phyloP scores from a whole-genome alignment of 805 yeast genomes.

The Candida koratica region DNA sequence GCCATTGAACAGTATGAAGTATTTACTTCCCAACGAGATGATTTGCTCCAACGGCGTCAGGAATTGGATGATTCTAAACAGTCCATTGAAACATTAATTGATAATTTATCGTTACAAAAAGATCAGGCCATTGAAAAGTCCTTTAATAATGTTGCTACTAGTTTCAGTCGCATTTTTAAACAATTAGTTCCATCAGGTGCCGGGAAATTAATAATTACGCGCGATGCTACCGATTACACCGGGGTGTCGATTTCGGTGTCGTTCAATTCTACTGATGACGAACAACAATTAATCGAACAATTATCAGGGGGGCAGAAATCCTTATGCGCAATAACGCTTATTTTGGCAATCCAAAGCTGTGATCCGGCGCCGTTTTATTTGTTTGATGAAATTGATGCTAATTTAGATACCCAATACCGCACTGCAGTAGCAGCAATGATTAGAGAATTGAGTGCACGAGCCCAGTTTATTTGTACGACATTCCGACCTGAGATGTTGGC shows the following conservation, averaged over 20 bases:
- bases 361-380: conserved; percentile 97
- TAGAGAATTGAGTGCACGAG: conserved; percentile 55
- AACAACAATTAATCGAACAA: conserved; percentile 84
- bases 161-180: conserved; percentile 72
- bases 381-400: conserved; percentile 96
- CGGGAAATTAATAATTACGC: conserved; percentile 62
- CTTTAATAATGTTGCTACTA: conserved; percentile 68
- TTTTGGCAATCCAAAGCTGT: conserved; percentile 87
- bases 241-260: conserved; percentile 89
- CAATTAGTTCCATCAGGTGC: conserved; percentile 78
- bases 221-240: conserved; percentile 41
- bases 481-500: conserved; percentile 90
- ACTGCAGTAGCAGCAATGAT: conserved; percentile 80
- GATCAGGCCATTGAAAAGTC: conserved; percentile 77
- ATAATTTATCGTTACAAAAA: conserved; percentile 69
- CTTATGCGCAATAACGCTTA: conserved; percentile 90
- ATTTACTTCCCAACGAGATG: conserved; percentile 69
- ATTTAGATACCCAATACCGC: conserved; percentile 87
- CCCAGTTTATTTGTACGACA: conserved; percentile 95
- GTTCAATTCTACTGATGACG: conserved; percentile 80
- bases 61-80: conserved; percentile 68
- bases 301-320: conserved; percentile 97
- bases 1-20: conserved; percentile 80
- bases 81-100: conserved; percentile 70
- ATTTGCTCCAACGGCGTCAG: conserved; percentile 56